A percentile compares a stretch with the other conserved stretches of the same genome.
phyloP scores from a whole-genome alignment of 441 rosid species.

The Erodium moschatum region DNA sequence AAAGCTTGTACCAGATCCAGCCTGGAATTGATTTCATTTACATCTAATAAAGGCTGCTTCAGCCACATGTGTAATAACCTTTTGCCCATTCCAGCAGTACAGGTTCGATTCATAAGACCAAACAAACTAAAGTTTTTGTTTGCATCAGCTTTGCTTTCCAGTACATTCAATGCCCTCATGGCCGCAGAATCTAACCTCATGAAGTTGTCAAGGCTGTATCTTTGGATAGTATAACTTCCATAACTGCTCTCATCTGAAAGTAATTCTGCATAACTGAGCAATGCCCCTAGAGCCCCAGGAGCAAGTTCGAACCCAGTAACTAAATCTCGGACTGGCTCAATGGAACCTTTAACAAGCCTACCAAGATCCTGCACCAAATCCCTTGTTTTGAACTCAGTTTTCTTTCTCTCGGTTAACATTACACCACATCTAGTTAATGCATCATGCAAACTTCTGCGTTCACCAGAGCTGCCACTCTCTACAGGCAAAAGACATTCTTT shows the following conservation, averaged over 20 bases:
- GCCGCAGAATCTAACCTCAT: conserved; percentile 95
- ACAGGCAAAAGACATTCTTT: conserved; percentile 87
- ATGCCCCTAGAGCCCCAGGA: conserved; percentile 74
- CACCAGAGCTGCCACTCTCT: conserved; percentile 53
- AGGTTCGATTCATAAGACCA: conserved; percentile 96
- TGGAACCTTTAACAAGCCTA: conserved; percentile 75
- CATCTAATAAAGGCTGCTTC: conserved; percentile 84
- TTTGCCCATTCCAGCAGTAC: conserved; percentile 97
- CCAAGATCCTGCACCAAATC: conserved; percentile 83
- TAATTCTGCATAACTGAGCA: conserved; percentile 70
- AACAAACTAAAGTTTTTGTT: conserved; percentile 92
- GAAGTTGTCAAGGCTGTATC: conserved; percentile 61
- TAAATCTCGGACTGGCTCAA: conserved; percentile 78
- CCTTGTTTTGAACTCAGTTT: conserved; percentile 71
- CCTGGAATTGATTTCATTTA: conserved; percentile 59
- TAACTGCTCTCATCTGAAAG: conserved; percentile 76
- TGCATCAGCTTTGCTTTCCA: conserved; percentile 93
- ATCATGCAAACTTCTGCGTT: conserved; percentile 50
- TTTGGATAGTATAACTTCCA: conserved; percentile 55
- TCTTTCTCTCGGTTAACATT: conserved; percentile 87
- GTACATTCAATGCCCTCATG: conserved; percentile 84
- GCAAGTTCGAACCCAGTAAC: conserved; percentile 77
- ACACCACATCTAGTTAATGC: conserved; percentile 62
- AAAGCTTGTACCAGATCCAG: conserved; percentile 87
- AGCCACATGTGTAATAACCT: conserved; percentile 92